These are phyloP conservation scores for Gloeostereum incarnatum DNA, from an alignment of 768 basidiomycete genomes.

Conservation along the genomic window DNA sequence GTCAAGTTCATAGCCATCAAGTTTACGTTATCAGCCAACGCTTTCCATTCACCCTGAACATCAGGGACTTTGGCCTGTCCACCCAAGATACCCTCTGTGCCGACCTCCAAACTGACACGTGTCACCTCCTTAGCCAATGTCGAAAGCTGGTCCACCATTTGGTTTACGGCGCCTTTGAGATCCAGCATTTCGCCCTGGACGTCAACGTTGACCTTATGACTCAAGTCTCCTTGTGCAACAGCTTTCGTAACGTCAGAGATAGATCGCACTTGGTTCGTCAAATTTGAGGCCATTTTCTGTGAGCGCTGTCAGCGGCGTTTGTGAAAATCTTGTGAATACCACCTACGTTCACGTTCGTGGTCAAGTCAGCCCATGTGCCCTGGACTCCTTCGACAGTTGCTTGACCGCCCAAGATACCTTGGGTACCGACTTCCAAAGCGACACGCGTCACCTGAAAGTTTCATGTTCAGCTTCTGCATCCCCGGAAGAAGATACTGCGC, in stretches of 20 bases:
- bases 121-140: conserved; percentile 81
- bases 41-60: conserved; percentile 94
- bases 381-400: conserved; percentile 86
- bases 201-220: conserved; percentile 81
- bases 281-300: conserved; percentile 81
- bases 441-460: conserved; percentile 45
- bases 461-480: neutral
- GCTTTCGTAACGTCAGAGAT: conserved; percentile 89
- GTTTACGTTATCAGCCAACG: conserved; percentile 77
- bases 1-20: conserved; percentile 87
- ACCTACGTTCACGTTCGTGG: conserved; percentile 81
- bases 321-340: conserved; percentile 26
- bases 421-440: conserved; percentile 83
- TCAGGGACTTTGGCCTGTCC: conserved; percentile 90
- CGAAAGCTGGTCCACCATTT: conserved; percentile 72
- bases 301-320: neutral
- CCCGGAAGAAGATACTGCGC: conserved; percentile 37
- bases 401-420: conserved; percentile 86
- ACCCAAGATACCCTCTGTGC: conserved; percentile 88
- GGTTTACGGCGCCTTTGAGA: conserved; percentile 81
- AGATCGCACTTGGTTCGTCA: conserved; percentile 82
- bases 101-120: conserved; percentile 86
- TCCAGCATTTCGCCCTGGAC: conserved; percentile 87
- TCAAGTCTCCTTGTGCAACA: conserved; percentile 81
- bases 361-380: conserved; percentile 90